Conservation (phyloP, 495 filamentous ascomycete species). For the Echria macrotheca region DNA sequence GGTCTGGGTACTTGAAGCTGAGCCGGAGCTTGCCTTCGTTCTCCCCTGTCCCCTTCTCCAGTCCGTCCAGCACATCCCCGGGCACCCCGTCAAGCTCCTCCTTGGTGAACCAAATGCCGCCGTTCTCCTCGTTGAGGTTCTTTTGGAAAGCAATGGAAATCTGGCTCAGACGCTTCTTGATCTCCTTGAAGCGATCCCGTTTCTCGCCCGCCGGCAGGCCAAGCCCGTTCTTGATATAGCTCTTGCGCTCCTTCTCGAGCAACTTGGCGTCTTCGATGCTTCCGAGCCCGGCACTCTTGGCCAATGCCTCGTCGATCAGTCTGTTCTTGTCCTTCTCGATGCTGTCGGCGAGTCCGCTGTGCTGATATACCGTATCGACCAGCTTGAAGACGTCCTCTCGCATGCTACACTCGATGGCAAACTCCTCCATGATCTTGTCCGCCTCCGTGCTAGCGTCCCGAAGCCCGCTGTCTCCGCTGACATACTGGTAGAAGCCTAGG, state of each 20-base stretch:
- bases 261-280: slow-evolving; percentile 47
- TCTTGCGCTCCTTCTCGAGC: slow-evolving; percentile 54
- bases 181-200: slow-evolving; percentile 58
- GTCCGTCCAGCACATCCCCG: slow-evolving; percentile 46
- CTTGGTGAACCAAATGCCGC: slow-evolving; percentile 53
- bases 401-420: slow-evolving; percentile 55
- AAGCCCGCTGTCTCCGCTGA: slow-evolving; percentile 62
- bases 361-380: slow-evolving; percentile 49
- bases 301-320: slow-evolving; percentile 24
- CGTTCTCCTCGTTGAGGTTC: slow-evolving; percentile 57
- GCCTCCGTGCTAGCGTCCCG: slow-evolving; percentile 58
- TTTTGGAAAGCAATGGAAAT: slow-evolving; percentile 54
- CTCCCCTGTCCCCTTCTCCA: slow-evolving; percentile 69
- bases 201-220: slow-evolving; percentile 48
- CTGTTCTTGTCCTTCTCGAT: slow-evolving; percentile 31
- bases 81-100: slow-evolving; percentile 57
- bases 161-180: slow-evolving; percentile 56
- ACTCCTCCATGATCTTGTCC: slow-evolving; percentile 56
- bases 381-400: slow-evolving; percentile 56
- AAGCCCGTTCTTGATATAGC: slow-evolving; percentile 52
- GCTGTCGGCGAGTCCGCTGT: slow-evolving; percentile 37
- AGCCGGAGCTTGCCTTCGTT: slow-evolving; percentile 55
- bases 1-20: slow-evolving; percentile 58
- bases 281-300: slow-evolving; percentile 27
- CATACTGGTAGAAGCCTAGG: slow-evolving; percentile 74